A percentile compares a stretch with the other conserved stretches of the same genome.
Conservation (phyloP, 805 yeast genomes). For the Metschnikowia koreensis region DNA sequence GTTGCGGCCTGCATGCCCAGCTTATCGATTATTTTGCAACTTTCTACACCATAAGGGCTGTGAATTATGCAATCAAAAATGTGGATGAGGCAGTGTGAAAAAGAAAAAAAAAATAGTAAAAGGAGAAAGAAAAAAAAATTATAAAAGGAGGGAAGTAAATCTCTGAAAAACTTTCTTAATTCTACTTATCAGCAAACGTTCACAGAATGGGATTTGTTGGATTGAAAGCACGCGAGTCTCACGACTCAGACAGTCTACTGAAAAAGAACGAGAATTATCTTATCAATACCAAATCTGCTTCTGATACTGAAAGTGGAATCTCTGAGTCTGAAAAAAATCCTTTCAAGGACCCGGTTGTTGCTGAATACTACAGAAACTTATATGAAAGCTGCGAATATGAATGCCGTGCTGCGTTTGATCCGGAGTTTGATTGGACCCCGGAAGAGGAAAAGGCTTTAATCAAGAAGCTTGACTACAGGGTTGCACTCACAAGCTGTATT, state of each 20-base stretch:
- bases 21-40: not conserved
- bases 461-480: slow-evolving; percentile 54
- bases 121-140: too few relatives aligned
- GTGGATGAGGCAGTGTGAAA: not conserved
- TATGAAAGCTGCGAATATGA: slow-evolving; percentile 54
- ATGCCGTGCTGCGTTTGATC: slow-evolving; percentile 55
- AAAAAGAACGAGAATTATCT: not conserved
- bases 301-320: slow-evolving; percentile 15
- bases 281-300: slow-evolving; percentile 27
- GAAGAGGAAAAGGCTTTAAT: slow-evolving; percentile 50
- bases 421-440: slow-evolving; percentile 50
- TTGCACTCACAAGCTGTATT: slow-evolving; percentile 56
- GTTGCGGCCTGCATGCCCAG: slow-evolving; percentile 1
- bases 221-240: not conserved
- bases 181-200: not conserved
- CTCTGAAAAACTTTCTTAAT: not conserved
- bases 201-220: slow-evolving; percentile 10
- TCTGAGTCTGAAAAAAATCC: slow-evolving; percentile 9
- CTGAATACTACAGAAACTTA: slow-evolving; percentile 42
- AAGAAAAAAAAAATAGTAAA: too few relatives aligned
- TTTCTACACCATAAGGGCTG: not conserved
- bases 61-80: not conserved
- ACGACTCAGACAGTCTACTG: slow-evolving; percentile 6
- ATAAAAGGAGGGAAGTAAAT: not conserved
- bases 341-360: slow-evolving; percentile 46